Base-by-base conservation (phyloP, 1,284 basidiomycete species). In the Ustilago trichophora region DNA sequence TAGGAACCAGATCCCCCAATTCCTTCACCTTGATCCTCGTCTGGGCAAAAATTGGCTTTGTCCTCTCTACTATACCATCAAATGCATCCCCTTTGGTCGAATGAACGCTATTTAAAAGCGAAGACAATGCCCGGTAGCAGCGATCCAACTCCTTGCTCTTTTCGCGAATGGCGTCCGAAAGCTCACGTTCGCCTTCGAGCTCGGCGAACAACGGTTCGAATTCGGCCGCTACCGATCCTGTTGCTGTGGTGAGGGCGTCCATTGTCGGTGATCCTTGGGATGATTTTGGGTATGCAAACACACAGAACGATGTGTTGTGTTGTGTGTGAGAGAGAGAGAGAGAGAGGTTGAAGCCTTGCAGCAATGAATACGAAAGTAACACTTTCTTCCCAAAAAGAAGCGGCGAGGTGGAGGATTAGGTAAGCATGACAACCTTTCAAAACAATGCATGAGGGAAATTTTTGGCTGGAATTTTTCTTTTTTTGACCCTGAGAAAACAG, bases 71-170 rank as follows among this genome's bases (percentile, higher is more conserved):
- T 1, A 66, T 22, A 0, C 2, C 7, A 1, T 47, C 42, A 33
- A 69, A 42, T 12, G 59, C 37, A 15, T 12, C 13, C 6, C 48
- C 55, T 13, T 50, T 45, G 5, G 65, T 64, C 6, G 72, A 74
- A 35, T 76, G 72, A 0, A 72, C 42, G 6, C 54, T 38, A 22
- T 74, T 73, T 18, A 75, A 46, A 11, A 56, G 13, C 2, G 59
- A 57, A 2, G 63, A 50, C 11, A 74, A 50, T 2, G 56, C 27
- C 3, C 74, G 58, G 25, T 56, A 57, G 11, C 53, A 35, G 2
- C 56, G 49, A 27, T 76, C 74, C 10, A 76, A 33, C 19, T 72
- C 69, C 40, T 76, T 74, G 24, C 53, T 34, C 16, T 67, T 58
- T 26, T 72, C 66, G 4, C 72, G 57, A 21, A 76, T 65, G 3